Conservation (phyloP, 345 rosid genomes). For the Eucalyptus caleyi region DNA sequence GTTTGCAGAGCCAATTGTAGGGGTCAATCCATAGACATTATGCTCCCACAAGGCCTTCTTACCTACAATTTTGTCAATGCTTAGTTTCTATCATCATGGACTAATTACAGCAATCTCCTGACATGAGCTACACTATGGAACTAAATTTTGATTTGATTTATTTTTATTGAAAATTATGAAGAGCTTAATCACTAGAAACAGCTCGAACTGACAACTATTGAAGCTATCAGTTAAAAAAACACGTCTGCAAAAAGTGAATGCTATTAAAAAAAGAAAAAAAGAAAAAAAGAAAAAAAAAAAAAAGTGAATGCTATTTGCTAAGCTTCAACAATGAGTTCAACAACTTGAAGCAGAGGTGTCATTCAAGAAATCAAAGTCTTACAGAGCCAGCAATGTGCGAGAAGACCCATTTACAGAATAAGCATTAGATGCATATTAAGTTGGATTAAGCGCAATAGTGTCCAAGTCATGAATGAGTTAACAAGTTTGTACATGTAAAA, state of each 20-base stretch:
- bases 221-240: background rate
- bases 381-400: background rate
- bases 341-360: background rate
- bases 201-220: background rate
- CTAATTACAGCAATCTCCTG: background rate
- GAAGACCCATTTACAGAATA: background rate
- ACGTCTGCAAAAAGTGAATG: background rate
- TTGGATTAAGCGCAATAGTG: background rate
- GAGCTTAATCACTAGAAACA: background rate
- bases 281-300: no score
- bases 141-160: background rate
- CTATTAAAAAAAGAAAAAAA: no score
- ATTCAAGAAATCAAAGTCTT: background rate
- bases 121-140: background rate
- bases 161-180: background rate
- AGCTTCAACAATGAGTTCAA: background rate
- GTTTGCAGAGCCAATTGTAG: conserved; percentile 63
- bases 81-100: background rate
- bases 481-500: background rate
- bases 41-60: conserved; percentile 73
- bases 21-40: conserved; percentile 70
- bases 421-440: background rate
- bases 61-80: conserved; percentile 23
- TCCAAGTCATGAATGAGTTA: background rate
- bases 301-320: background rate